Conservation (phyloP, 1,284 basidiomycete genomes). For the Mycosarcoma mackinlayi region DNA sequence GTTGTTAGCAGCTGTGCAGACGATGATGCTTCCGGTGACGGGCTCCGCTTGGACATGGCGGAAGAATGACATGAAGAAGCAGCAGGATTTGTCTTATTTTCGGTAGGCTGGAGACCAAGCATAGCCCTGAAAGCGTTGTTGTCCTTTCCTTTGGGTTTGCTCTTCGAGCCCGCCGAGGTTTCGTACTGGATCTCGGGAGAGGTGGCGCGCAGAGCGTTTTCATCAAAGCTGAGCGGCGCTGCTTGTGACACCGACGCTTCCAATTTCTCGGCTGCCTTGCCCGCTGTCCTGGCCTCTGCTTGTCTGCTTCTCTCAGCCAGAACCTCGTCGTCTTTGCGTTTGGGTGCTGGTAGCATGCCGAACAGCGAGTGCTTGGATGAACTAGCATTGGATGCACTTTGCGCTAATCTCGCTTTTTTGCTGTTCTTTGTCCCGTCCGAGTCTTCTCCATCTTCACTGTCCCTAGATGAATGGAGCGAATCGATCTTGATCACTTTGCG, state of each 20-base stretch:
- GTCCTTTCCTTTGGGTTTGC: conserved; percentile 46
- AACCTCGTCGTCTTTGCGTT: conserved; percentile 38
- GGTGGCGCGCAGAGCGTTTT: neutral
- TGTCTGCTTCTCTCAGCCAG: conserved; percentile 36
- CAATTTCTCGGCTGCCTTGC: conserved; percentile 11
- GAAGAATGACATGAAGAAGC: neutral
- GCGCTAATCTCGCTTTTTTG: conserved; percentile 18
- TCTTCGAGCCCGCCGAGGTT: neutral
- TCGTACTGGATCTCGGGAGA: neutral
- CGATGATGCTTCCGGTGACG: neutral
- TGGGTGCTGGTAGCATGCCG: conserved; percentile 63
- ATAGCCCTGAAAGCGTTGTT: conserved; percentile 67
- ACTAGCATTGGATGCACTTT: neutral
- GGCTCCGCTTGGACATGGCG: neutral
- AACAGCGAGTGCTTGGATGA: conserved; percentile 49
- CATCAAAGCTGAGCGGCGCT: conserved; percentile 10
- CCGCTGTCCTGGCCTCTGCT: conserved; percentile 36
- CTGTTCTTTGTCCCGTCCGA: conserved; percentile 1
- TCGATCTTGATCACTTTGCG: conserved; percentile 48
- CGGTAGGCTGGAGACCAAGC: conserved; percentile 60
- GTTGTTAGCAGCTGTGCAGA: too few species aligned
- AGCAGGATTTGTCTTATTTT: conserved; percentile 13
- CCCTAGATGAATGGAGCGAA: conserved; percentile 14
- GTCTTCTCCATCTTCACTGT: conserved; percentile 10
- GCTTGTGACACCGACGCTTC: conserved; percentile 4